Conservation (phyloP, 2,329 filamentous ascomycete genomes). For the Bipolaris bicolor region DNA sequence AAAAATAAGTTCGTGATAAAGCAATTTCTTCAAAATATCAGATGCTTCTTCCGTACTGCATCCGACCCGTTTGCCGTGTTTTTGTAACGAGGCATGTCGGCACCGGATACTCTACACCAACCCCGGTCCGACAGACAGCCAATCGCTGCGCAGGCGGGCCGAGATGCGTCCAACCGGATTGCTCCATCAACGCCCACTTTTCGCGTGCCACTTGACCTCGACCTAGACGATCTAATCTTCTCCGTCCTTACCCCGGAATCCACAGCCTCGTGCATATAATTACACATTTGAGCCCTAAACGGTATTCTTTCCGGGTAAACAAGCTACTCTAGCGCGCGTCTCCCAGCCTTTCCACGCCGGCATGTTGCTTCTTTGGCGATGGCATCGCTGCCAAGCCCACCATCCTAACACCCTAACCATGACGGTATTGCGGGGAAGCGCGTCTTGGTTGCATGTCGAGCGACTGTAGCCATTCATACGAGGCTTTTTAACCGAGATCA, state of each 20-base stretch:
- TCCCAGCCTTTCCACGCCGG: conserved; percentile 16
- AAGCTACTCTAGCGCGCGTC: conserved; percentile 9
- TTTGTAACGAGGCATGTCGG: neutral
- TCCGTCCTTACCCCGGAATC: conserved; percentile 18
- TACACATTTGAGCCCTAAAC: conserved; percentile 10
- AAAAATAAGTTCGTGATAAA: neutral
- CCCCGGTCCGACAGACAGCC: conserved; percentile 23
- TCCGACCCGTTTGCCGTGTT: neutral
- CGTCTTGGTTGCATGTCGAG: conserved; percentile 21
- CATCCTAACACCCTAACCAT: conserved; percentile 12
- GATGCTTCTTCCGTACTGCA: neutral
- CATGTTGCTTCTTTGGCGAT: conserved; percentile 15
- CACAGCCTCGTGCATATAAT: conserved; percentile 4
- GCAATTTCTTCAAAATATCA: neutral
- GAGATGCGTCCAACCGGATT: conserved; percentile 23
- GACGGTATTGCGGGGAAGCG: conserved; percentile 29
- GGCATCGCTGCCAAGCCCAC: conserved; percentile 25
- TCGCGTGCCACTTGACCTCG: conserved; percentile 2
- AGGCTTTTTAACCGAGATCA: conserved; percentile 10
- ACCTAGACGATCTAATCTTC: conserved; percentile 6
- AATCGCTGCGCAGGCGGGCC: conserved; percentile 18
- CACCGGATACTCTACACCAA: neutral
- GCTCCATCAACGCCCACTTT: neutral
- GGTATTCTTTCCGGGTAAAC: conserved; percentile 16
- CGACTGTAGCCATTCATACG: conserved; percentile 16